phyloP scores from a whole-genome alignment of 2,329 filamentous ascomycete genomes.

The Ophioceras dolichostomum region DNA sequence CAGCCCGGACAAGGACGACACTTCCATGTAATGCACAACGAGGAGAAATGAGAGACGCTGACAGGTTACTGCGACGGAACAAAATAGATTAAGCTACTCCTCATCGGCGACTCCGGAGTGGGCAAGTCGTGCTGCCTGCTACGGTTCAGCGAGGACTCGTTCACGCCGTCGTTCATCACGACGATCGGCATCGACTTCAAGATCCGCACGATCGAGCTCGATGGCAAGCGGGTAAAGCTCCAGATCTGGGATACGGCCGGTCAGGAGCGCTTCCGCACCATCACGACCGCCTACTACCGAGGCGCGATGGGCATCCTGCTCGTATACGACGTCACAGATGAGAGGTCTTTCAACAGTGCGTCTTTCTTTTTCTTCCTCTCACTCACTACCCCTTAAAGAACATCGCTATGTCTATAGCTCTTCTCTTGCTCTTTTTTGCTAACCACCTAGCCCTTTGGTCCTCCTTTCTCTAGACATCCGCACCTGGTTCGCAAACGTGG shows the following conservation, averaged over 20 bases:
- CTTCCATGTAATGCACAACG: too few species aligned
- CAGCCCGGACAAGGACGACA: not conserved
- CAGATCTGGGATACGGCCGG: constrained; percentile 99
- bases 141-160: constrained; percentile 94
- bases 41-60: too few species aligned
- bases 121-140: constrained; percentile 96
- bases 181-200: constrained; percentile 99
- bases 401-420: too few species aligned
- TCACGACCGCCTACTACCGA: constrained; percentile 97
- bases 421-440: too few species aligned
- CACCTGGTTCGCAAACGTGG: constrained; percentile 98
- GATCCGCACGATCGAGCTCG: constrained; percentile 96
- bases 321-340: constrained; percentile 97
- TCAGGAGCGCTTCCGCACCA: constrained; percentile 96
- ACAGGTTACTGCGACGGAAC: too few species aligned
- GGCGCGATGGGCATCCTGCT: constrained; percentile 97
- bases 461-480: constrained; percentile 64
- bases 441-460: too few species aligned
- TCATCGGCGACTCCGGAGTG: constrained; percentile 93
- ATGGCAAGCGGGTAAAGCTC: constrained; percentile 96
- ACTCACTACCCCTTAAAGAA: too few species aligned
- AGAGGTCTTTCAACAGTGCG: constrained; percentile 90
- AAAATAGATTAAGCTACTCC: constrained; percentile 83
- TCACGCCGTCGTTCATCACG: constrained; percentile 95
- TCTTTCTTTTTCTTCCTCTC: too few species aligned